Conservation (phyloP, 164 flowering plant genomes). For the Cinnamomum chago region DNA sequence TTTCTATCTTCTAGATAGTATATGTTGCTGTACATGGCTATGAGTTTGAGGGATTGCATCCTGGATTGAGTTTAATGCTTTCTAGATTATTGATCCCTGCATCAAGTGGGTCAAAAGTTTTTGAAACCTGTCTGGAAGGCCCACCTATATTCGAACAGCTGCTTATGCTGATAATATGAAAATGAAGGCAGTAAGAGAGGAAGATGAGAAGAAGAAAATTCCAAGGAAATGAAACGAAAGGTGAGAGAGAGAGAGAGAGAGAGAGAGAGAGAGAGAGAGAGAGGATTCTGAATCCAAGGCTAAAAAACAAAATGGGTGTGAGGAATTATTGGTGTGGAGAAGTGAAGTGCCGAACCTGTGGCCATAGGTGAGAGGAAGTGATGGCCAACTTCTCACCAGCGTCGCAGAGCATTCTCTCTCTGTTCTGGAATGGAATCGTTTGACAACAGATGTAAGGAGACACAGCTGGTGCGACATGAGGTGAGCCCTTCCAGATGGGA, state of each 20-base stretch:
- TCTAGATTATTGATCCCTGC: no score
- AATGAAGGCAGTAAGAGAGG: slow-evolving; percentile 4
- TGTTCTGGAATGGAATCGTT: slow-evolving; percentile 18
- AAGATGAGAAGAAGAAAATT: not conserved
- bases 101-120: no score
- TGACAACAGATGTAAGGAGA: slow-evolving; percentile 27
- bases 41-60: no score
- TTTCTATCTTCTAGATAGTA: no score
- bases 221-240: no score
- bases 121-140: no score
- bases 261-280: not conserved
- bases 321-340: slow-evolving; percentile 24
- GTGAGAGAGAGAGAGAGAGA: slow-evolving; percentile 5
- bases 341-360: slow-evolving; percentile 16
- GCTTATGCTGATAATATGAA: not conserved
- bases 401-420: slow-evolving; percentile 6
- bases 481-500: not conserved
- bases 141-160: no score
- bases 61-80: no score
- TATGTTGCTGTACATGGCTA: no score
- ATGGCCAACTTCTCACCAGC: slow-evolving; percentile 14
- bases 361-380: slow-evolving; percentile 23
- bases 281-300: slow-evolving; percentile 26
- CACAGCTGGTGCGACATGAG: slow-evolving; percentile 44
- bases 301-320: slow-evolving; percentile 27